Evolutionary conservation across 306 rosid species (phyloP), one percentile per base, ranked within the genome.

Genomic region (Cotoneaster glaucophyllus): DNA sequence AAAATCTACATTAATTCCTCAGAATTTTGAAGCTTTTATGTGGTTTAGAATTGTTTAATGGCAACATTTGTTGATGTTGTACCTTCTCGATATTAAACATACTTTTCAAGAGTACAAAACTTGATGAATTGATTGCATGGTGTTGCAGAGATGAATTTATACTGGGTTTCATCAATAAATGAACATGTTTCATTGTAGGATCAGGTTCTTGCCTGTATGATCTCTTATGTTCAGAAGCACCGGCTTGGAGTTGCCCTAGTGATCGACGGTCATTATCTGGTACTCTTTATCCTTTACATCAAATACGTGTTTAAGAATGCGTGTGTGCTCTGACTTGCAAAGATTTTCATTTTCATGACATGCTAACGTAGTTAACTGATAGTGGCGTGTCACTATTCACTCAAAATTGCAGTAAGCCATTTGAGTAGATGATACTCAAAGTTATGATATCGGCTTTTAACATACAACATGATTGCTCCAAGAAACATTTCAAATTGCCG

Each of bases 161-260:
- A n/a, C 41, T 24, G 11, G 25, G 17, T 11, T 62, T 37, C 19
- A 12, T 45, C 69, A 67, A 32, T 34, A 45, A 71, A 72, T 80
- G 61, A 44, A 71, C 61, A 57, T 80, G 54, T 74, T 78, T 37
- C 50, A 66, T 78, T 88, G 76, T 56, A 89, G 91, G 87, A 31
- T 78, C 94, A 75, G 71, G 79, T 70, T 74, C 79, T 73, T 86
- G 93, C 84, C 93, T 93, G 39, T 93, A 86, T 63, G 98, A 93
- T 82, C 98, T 93, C 74, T 88, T 93, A 17, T 83, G 90, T 69
- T 73, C 89, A 61, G 96, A 93, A 43, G 48, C 93, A 62, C 89
- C 89, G 18, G 78, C 64, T 77, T 82, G 83, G 74, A 76, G 67
- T n/a, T n/a, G 77, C 73, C 86, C 79, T 75, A 85, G 78, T 25